Evolutionary conservation across 768 basidiomycete species (phyloP).

Genomic region (Amanita polypyramis): DNA sequence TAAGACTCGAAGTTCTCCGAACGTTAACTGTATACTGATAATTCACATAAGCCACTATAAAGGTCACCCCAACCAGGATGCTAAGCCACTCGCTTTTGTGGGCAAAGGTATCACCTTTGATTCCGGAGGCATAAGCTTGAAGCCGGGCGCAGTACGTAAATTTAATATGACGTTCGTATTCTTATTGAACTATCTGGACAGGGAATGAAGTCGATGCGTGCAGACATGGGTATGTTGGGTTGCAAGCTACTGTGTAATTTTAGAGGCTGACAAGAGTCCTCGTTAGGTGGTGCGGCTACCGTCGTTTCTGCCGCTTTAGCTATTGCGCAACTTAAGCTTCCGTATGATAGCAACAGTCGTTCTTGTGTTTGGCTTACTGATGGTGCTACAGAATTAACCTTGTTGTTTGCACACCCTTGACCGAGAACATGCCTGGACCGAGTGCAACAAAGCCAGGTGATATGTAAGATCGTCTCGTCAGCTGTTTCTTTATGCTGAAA

Average conservation of each 20-base stretch:
- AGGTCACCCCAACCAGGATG: conserved; percentile 47
- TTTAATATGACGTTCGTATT: not conserved
- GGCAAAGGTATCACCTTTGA: conserved; percentile 91
- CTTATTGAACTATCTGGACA: conserved; percentile 14
- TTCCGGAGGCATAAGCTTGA: conserved; percentile 80
- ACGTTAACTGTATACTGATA: not conserved
- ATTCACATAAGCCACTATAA: conserved; percentile 59
- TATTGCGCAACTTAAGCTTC: conserved; percentile 73
- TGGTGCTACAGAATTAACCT: conserved; percentile 51
- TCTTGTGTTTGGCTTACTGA: not conserved
- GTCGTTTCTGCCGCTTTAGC: conserved; percentile 66
- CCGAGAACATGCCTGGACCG: conserved; percentile 79
- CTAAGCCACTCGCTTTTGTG: conserved; percentile 61
- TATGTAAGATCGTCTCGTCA: conserved; percentile 35
- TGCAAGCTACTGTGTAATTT: not conserved
- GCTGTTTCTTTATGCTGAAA: not conserved
- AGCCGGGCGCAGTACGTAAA: conserved; percentile 50
- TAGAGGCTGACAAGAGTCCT: not conserved
- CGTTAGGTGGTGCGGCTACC: conserved; percentile 64
- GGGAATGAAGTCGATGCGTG: conserved; percentile 82
- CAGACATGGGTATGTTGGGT: conserved; percentile 62
- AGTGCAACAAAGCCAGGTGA: conserved; percentile 78
- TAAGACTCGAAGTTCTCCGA: conserved; percentile 18
- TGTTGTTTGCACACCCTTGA: conserved; percentile 60
- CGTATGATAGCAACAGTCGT: conserved; percentile 32